Conservation (phyloP, 352 stramenopile genomes). For the Phytophthora meadii region DNA sequence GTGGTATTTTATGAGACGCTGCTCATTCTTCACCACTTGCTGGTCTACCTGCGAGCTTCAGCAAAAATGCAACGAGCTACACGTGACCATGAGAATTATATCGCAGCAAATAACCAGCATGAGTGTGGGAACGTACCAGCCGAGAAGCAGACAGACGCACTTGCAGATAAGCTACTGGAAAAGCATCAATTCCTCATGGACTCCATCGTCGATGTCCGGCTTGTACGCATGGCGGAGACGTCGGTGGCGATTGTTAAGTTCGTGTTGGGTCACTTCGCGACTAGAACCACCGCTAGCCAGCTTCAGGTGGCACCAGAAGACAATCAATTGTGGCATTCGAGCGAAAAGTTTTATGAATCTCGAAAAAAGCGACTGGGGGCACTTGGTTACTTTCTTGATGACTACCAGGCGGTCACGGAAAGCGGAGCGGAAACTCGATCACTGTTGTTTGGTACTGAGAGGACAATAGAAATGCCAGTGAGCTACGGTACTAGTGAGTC, state of each 20-base stretch:
- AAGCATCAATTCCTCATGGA: slow-evolving; percentile 81
- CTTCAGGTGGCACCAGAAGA: slow-evolving; percentile 11
- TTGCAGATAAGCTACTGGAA: slow-evolving; percentile 56
- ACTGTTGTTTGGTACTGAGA: slow-evolving; percentile 32
- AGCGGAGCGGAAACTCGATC: slow-evolving; percentile 28
- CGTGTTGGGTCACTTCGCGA: slow-evolving; percentile 50
- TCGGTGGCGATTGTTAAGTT: slow-evolving; percentile 72
- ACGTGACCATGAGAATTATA: slow-evolving; percentile 34
- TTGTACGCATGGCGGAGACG: slow-evolving; percentile 61
- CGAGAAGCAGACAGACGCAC: slow-evolving; percentile 37
- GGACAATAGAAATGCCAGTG: slow-evolving; percentile 40
- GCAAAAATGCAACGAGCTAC: slow-evolving; percentile 30
- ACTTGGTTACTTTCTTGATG: slow-evolving; percentile 39
- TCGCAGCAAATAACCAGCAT: slow-evolving; percentile 27
- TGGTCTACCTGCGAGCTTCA: slow-evolving; percentile 54
- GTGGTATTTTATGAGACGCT: slow-evolving; percentile 74
- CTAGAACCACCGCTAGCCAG: slow-evolving; percentile 15
- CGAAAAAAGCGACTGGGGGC: slow-evolving; percentile 19
- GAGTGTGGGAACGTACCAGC: slow-evolving; percentile 33
- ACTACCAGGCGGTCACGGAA: slow-evolving; percentile 30
- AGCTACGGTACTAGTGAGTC: slow-evolving; percentile 29
- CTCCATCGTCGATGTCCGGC: slow-evolving; percentile 64
- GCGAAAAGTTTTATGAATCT: slow-evolving; percentile 20
- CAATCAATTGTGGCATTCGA: slow-evolving; percentile 31
- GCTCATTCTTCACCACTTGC: slow-evolving; percentile 66